Evolutionary conservation across 164 flowering plant species (phyloP).

Genomic region (Kingdonia uniflora): DNA sequence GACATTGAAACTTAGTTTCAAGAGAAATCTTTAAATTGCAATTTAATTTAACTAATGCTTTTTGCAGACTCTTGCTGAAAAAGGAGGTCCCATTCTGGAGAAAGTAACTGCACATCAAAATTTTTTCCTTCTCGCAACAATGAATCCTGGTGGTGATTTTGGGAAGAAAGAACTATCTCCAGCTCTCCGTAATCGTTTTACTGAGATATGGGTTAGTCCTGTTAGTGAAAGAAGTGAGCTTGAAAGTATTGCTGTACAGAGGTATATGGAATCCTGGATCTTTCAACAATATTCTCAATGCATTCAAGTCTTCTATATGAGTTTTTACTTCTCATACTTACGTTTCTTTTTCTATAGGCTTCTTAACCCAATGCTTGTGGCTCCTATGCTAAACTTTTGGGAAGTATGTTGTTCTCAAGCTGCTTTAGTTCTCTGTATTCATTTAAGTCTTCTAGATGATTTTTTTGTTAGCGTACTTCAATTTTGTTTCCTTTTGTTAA

Average conservation of each 20-base stretch:
- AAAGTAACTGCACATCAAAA: slow-evolving; percentile 49
- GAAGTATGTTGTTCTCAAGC: slow-evolving; percentile 36
- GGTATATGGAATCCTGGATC: slow-evolving; percentile 21
- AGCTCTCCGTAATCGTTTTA: slow-evolving; percentile 93
- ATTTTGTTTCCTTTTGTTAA: too few species aligned
- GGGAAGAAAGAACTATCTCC: slow-evolving; percentile 98
- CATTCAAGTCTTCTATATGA: neutral
- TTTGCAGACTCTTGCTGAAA: slow-evolving; percentile 87
- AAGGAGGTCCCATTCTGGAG: slow-evolving; percentile 75
- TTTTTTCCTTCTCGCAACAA: slow-evolving; percentile 87
- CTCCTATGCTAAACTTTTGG: slow-evolving; percentile 66
- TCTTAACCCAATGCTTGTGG: slow-evolving; percentile 29
- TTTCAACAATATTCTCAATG: too few species aligned
- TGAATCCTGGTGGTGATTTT: slow-evolving; percentile 99
- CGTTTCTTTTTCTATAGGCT: slow-evolving; percentile 34
- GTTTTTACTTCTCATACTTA: neutral
- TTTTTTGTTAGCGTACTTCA: too few species aligned
- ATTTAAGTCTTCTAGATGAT: too few species aligned
- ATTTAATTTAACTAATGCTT: neutral
- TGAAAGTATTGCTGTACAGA: slow-evolving; percentile 48
- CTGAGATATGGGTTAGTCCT: slow-evolving; percentile 96
- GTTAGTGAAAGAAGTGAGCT: slow-evolving; percentile 60
- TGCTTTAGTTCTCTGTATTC: neutral
- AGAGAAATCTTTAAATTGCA: too few species aligned
- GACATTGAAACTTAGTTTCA: too few species aligned